Conservation (phyloP, 2,329 filamentous ascomycete species). For the Fusarium solani-melongenae region DNA sequence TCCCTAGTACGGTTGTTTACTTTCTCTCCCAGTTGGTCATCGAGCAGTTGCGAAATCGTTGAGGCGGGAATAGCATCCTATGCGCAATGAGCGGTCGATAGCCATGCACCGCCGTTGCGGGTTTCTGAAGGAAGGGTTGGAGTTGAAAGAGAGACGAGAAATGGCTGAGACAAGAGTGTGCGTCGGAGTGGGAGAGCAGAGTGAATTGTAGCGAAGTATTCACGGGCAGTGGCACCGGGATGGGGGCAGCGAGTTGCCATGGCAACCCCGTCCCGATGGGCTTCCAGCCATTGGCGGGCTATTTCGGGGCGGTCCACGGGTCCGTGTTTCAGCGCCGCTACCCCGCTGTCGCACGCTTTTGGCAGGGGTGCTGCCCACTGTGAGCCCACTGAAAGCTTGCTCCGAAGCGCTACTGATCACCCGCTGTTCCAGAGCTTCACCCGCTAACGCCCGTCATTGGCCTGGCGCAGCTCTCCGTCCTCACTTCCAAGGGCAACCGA, state of each 20-base stretch:
- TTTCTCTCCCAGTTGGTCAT: slow-evolving; percentile 44
- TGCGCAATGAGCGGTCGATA: slow-evolving; percentile 30
- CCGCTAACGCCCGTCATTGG: slow-evolving; percentile 20
- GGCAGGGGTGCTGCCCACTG: slow-evolving; percentile 23
- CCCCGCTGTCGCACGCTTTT: slow-evolving; percentile 41
- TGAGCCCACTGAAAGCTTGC: slow-evolving; percentile 35
- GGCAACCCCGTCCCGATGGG: slow-evolving; percentile 29
- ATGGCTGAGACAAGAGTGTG: slow-evolving; percentile 39
- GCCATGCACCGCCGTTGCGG: slow-evolving; percentile 32
- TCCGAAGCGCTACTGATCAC: slow-evolving; percentile 31
- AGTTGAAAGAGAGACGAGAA: slow-evolving; percentile 35
- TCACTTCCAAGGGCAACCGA: slow-evolving; percentile 24
- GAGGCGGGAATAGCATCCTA: slow-evolving; percentile 40
- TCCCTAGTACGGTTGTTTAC: slow-evolving; percentile 38
- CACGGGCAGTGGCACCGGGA: slow-evolving; percentile 28
- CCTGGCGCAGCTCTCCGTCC: neutral
- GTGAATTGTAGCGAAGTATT: slow-evolving; percentile 35
- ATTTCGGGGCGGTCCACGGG: slow-evolving; percentile 30
- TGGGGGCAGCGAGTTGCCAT: slow-evolving; percentile 31
- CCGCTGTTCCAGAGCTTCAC: slow-evolving; percentile 23
- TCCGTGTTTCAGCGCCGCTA: slow-evolving; percentile 39
- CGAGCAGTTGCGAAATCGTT: slow-evolving; percentile 38
- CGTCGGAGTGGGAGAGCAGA: slow-evolving; percentile 18
- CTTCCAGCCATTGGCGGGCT: slow-evolving; percentile 32
- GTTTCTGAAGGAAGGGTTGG: slow-evolving; percentile 13